Evolutionary conservation across 495 filamentous ascomycete species (phyloP).

Genomic region (Durotheca rogersii): DNA sequence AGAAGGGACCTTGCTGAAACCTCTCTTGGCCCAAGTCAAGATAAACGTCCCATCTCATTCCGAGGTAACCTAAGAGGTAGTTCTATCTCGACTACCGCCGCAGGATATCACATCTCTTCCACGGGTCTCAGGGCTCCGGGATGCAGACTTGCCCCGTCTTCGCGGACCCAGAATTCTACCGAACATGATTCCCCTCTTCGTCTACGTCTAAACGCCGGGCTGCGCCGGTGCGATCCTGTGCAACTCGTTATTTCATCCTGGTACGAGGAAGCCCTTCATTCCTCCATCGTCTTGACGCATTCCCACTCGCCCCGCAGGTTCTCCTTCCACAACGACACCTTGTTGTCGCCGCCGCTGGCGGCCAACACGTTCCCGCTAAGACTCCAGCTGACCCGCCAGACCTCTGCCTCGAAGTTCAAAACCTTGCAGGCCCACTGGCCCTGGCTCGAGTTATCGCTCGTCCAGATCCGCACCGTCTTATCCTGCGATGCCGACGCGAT

Average conservation of each 20-base stretch:
- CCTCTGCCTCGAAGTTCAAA: constrained; percentile 79
- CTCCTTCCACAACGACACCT: constrained; percentile 89
- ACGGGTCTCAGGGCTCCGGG: constrained; percentile 3
- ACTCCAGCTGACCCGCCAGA: constrained; percentile 98
- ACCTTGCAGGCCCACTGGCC: constrained; percentile 78
- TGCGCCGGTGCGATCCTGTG: too few relatives aligned
- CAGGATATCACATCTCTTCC: constrained; percentile 27
- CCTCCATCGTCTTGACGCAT: constrained; percentile 92
- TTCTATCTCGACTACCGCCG: background rate
- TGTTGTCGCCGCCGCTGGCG: constrained; percentile 91
- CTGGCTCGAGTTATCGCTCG: constrained; percentile 60
- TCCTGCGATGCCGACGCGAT: constrained; percentile 95
- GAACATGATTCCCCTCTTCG: constrained; percentile 17
- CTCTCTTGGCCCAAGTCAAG: too few relatives aligned
- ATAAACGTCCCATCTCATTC: background rate
- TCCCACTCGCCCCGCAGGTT: constrained; percentile 83
- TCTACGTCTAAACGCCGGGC: constrained; percentile 29
- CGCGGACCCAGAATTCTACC: constrained; percentile 14
- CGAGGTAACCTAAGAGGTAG: background rate
- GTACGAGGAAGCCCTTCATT: constrained; percentile 50
- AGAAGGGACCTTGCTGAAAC: too few relatives aligned
- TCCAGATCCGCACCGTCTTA: constrained; percentile 97
- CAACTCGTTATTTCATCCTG: constrained; percentile 13
- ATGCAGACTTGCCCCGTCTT: constrained; percentile 17
- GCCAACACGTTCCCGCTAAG: constrained; percentile 96